These are phyloP conservation scores for Monascus ruber DNA, from an alignment of 2,329 filamentous ascomycete genomes.

Conservation along the genomic window DNA sequence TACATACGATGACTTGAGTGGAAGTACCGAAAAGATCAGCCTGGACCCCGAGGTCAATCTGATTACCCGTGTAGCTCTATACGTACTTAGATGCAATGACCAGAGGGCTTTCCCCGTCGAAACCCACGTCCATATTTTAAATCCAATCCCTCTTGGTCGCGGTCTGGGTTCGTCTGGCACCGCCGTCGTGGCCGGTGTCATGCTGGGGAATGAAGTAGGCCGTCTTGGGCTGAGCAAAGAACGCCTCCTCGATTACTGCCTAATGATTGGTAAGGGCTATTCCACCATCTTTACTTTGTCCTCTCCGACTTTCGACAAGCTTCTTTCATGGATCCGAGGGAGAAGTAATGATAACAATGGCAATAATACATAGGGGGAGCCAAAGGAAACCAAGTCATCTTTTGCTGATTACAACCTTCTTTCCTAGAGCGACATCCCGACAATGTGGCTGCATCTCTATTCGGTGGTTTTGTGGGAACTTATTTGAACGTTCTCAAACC, in stretches of 20 bases:
- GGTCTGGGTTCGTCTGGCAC: slow-evolving; percentile 92
- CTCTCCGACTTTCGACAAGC: not conserved
- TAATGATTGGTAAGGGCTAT: slow-evolving; percentile 69
- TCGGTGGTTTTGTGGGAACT: slow-evolving; percentile 92
- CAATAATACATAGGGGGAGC: slow-evolving; percentile 1
- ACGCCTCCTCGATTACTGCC: slow-evolving; percentile 83
- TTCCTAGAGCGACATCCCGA: slow-evolving; percentile 65
- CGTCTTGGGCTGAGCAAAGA: slow-evolving; percentile 65
- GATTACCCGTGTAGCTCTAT: slow-evolving; percentile 85
- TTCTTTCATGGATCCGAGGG: not conserved
- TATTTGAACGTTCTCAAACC: slow-evolving; percentile 87
- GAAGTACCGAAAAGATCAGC: slow-evolving; percentile 60
- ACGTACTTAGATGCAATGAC: slow-evolving; percentile 85
- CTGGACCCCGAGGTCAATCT: slow-evolving; percentile 80
- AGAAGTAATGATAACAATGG: not conserved
- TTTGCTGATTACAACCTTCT: slow-evolving; percentile 1
- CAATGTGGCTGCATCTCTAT: slow-evolving; percentile 89
- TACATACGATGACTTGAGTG: slow-evolving; percentile 77
- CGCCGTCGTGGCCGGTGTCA: slow-evolving; percentile 89
- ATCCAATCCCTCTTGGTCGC: slow-evolving; percentile 85
- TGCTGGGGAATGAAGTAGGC: slow-evolving; percentile 81
- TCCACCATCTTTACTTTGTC: not conserved
- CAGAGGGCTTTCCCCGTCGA: slow-evolving; percentile 71
- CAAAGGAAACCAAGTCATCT: slow-evolving; percentile 4
- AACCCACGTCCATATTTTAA: slow-evolving; percentile 89